Percentiles rank a stretch among this genome's conserved stretches.
Evolutionary conservation across 139 green algal genomes (phyloP).

Genomic region (Chlorella sp.): DNA sequence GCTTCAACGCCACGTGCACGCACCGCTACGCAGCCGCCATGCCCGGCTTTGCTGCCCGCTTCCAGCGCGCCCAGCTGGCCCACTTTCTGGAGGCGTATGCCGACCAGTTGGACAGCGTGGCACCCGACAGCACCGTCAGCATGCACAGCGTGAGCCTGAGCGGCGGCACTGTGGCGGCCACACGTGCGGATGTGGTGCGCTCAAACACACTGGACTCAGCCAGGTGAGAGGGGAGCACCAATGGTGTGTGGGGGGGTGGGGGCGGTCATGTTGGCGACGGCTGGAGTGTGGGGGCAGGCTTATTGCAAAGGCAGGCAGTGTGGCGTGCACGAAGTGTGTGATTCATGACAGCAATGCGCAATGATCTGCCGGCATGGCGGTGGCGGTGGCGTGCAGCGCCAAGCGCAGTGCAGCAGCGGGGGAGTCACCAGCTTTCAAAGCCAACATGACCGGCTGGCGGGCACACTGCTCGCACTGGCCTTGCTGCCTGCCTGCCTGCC

Average conservation of each 20-base stretch:
- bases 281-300: not conserved
- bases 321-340: no score
- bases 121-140: conserved; percentile 15
- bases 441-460: not conserved
- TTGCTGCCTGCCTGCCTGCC: not conserved
- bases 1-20: conserved; percentile 38
- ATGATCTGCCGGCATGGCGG: no score
- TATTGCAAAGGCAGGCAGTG: not conserved
- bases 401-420: not conserved
- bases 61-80: conserved; percentile 14
- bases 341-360: no score
- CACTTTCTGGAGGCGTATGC: conserved; percentile 10
- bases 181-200: not conserved
- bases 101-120: conserved; percentile 10
- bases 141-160: not conserved
- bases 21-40: conserved; percentile 6
- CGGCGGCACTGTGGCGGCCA: not conserved
- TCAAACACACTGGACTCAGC: not conserved
- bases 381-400: no score
- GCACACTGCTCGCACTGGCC: no score
- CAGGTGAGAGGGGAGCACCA: not conserved
- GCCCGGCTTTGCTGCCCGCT: conserved; percentile 22
- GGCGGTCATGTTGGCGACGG: not conserved
- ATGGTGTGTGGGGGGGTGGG: not conserved
- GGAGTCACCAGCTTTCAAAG: not conserved